Base-by-base conservation (phyloP, 2,329 filamentous ascomycete genomes). In the Elsinoe australis region DNA sequence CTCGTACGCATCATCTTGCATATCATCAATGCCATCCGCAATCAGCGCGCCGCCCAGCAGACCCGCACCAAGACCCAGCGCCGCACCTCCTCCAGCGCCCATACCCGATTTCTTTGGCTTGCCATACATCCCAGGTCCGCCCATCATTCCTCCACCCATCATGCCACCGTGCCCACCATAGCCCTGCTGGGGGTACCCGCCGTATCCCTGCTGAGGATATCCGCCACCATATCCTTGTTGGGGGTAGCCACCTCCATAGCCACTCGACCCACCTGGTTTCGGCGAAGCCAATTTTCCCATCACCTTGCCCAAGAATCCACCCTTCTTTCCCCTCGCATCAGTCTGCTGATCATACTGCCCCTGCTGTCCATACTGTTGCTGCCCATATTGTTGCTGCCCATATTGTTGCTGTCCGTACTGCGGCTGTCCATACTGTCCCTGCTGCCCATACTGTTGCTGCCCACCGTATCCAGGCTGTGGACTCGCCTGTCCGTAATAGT, bases 31-130 rank as follows among this genome's bases (percentile, higher is more conserved):
- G 3, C 56, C 77, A 49, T 84, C 68, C 44, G 89, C 82, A 24
- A 94, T 65, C 58, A 94, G 53, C 53, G 79, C 76, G 49, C 88
- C 88, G 56, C 87, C 89, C 1, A 95, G 58, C 61, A 95, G 60
- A 64, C 88, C 88, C 54, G 83, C 88, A 56, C 87, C 88, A 3
- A 86, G 65, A 68, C 88, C 88, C 34, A 94, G 69, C 17, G 85
- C 85, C 6, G 82, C 79, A 45, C 82, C 87, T 39, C 85, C 87
- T 1, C 74, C 78, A 51, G 77, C 73, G n/a, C 86, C 85, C 67
- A 90, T 71, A 18, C 67, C 62, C 35, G 55, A 55, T 47, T 66
- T 67, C 57, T 71, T 72, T 50, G 69, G 66, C 19, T 51, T 67
- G 64, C 34, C 61, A 67, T 15, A 64, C 63, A 26, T 67, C n/a